phyloP scores from a whole-genome alignment of 2,329 filamentous ascomycete genomes.

The Blastomyces silverae region DNA sequence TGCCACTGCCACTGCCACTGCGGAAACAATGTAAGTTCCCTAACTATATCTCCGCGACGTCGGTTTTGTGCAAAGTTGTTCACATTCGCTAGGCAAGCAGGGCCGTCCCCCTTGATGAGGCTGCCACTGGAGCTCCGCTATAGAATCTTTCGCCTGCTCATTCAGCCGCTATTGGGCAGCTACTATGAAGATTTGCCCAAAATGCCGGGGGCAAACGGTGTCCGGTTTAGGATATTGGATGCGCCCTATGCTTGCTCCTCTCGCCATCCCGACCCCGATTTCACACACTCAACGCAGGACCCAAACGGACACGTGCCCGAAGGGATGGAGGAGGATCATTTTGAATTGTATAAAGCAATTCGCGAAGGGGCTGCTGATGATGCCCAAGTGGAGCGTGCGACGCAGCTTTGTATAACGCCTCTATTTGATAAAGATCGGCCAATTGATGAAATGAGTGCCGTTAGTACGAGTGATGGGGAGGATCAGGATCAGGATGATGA shows the following conservation, averaged over 20 bases:
- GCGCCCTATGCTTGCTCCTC: background rate
- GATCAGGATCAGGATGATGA: background rate
- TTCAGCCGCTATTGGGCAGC: background rate
- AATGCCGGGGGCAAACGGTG: background rate
- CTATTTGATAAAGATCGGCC: background rate
- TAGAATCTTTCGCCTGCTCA: background rate
- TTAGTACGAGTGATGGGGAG: background rate
- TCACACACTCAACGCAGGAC: background rate
- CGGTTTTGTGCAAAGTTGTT: background rate
- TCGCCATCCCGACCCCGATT: background rate
- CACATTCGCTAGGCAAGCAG: background rate
- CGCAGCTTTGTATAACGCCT: background rate
- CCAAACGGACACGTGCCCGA: background rate
- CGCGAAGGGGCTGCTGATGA: constrained; percentile 1
- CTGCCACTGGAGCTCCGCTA: background rate
- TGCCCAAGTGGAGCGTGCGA: background rate
- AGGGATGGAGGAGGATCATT: constrained; percentile 1
- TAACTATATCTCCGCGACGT: background rate
- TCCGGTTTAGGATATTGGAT: constrained; percentile 1
- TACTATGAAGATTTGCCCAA: constrained; percentile 1
- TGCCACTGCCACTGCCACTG: background rate
- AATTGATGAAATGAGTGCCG: background rate
- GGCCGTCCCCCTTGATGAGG: constrained; percentile 5
- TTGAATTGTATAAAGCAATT: constrained; percentile 8
- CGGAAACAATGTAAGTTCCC: background rate